Percentiles rank a stretch among this genome's conserved stretches.
Evolutionary conservation across 2,329 filamentous ascomycete genomes (phyloP).

Genomic region (Diaporthe sp.): DNA sequence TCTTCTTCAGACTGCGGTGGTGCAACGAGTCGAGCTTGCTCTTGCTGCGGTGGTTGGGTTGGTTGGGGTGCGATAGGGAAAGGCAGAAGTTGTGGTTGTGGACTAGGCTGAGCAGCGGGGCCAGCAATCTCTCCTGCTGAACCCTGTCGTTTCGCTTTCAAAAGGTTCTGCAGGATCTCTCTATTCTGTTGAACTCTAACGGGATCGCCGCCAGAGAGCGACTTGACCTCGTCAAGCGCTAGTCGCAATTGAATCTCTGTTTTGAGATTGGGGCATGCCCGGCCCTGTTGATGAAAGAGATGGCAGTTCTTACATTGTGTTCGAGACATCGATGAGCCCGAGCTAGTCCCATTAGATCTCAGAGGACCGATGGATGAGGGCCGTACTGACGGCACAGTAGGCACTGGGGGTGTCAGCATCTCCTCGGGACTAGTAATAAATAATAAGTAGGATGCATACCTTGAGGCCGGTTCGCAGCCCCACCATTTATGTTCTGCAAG

Average conservation of each 20-base stretch:
- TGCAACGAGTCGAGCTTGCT: slow-evolving; percentile 26
- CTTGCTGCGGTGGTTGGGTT: slow-evolving; percentile 12
- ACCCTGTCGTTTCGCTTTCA: slow-evolving; percentile 19
- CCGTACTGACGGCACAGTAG: neutral
- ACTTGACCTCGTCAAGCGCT: slow-evolving; percentile 74
- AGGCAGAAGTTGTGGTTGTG: slow-evolving; percentile 14
- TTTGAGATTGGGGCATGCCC: slow-evolving; percentile 73
- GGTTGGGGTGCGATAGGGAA: neutral
- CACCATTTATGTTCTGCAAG: neutral
- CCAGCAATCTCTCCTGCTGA: neutral
- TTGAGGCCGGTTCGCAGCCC: neutral
- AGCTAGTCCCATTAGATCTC: neutral
- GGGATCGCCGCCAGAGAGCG: slow-evolving; percentile 42
- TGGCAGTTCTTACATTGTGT: slow-evolving; percentile 76
- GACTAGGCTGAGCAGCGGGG: slow-evolving; percentile 7
- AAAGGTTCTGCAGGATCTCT: slow-evolving; percentile 31
- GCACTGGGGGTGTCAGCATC: slow-evolving; percentile 1
- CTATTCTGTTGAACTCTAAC: slow-evolving; percentile 13
- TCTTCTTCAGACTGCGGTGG: slow-evolving; percentile 13
- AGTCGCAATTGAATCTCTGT: slow-evolving; percentile 73
- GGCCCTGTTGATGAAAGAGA: slow-evolving; percentile 68
- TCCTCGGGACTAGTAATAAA: neutral
- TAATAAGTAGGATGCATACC: neutral
- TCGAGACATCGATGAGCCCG: slow-evolving; percentile 58
- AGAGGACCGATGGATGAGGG: neutral